A percentile compares a stretch with the other conserved stretches of the same genome.
phyloP scores from a whole-genome alignment of 768 basidiomycete genomes.

The Clitopilus passeckerianus region DNA sequence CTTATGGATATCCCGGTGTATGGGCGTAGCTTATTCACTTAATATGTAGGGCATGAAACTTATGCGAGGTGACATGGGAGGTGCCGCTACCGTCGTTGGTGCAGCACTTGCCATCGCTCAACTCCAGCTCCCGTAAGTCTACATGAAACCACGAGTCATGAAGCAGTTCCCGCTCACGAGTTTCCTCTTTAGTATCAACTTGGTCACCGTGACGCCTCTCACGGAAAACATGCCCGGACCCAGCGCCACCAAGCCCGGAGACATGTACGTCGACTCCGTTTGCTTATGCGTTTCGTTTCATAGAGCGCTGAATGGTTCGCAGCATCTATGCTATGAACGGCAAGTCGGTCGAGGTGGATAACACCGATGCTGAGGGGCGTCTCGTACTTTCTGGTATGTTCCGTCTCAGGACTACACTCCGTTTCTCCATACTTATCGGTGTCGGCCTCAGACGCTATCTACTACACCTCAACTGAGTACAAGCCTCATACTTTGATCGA shows the following conservation, averaged over 20 bases:
- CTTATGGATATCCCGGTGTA: neutral
- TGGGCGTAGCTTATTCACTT: neutral
- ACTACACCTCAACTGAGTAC: constrained; percentile 73
- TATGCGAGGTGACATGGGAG: constrained; percentile 90
- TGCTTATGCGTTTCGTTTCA: neutral
- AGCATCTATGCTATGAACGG: constrained; percentile 87
- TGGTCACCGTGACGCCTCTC: constrained; percentile 68
- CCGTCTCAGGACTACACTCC: neutral
- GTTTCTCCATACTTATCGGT: neutral
- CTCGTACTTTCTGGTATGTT: constrained; percentile 63
- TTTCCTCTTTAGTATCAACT: constrained; percentile 53
- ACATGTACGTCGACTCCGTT: constrained; percentile 48
- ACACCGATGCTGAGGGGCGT: constrained; percentile 83
- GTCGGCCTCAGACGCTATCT: constrained; percentile 60
- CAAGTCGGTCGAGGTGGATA: constrained; percentile 82
- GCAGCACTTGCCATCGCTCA: constrained; percentile 76
- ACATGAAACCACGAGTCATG: neutral
- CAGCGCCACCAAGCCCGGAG: constrained; percentile 76
- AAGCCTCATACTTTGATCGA: constrained; percentile 82
- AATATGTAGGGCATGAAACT: constrained; percentile 64
- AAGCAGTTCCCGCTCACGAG: neutral
- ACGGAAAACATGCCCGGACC: constrained; percentile 85
- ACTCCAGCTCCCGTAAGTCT: constrained; percentile 68
- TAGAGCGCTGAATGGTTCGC: neutral
- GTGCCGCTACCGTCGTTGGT: constrained; percentile 74